These are phyloP conservation scores for Solanum hybrid DNA, from an alignment of 305 asterid genomes.

Conservation along the genomic window DNA sequence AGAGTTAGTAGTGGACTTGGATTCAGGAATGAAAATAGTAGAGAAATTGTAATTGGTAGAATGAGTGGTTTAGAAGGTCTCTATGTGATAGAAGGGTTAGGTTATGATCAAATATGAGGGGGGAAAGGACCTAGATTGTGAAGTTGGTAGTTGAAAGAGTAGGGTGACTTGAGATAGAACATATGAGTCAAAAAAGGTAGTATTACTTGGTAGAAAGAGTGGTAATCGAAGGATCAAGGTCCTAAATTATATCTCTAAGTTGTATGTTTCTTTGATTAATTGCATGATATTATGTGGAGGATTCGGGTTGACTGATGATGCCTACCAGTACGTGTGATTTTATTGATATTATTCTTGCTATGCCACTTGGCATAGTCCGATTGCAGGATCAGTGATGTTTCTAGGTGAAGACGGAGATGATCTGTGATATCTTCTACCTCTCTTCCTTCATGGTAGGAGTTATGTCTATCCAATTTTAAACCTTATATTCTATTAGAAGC, in stretches of 20 bases:
- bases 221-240: not conserved
- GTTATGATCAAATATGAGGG: not conserved
- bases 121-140: not conserved
- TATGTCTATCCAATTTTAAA: not conserved
- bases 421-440: not conserved
- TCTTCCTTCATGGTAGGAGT: not conserved
- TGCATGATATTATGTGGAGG: not conserved
- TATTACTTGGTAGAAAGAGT: not conserved
- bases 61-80: not conserved
- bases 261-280: not conserved
- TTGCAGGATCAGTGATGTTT: not conserved
- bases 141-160: not conserved
- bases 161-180: not conserved
- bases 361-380: not conserved
- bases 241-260: not conserved
- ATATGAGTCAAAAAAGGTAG: not conserved
- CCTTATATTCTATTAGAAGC: not conserved
- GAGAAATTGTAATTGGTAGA: not conserved
- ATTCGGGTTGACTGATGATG: not conserved
- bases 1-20: not conserved
- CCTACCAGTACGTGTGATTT: no score
- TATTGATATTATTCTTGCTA: not conserved
- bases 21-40: not conserved
- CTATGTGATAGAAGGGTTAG: not conserved
- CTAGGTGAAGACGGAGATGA: not conserved